Evolutionary conservation across 1,284 basidiomycete genomes (phyloP).

Genomic region (Boletus semigastroideus): DNA sequence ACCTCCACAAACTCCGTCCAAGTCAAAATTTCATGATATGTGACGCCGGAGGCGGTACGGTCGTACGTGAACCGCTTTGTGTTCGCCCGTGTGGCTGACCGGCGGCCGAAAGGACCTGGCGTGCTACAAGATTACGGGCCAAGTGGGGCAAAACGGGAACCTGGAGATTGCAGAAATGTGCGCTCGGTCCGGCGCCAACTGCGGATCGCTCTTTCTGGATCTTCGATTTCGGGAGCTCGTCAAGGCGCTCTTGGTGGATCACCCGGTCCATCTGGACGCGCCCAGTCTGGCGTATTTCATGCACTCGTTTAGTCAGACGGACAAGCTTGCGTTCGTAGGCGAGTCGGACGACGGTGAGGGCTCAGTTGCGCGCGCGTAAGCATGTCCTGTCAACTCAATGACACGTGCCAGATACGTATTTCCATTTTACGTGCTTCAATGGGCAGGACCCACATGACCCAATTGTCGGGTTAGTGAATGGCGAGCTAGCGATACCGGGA

Average conservation of each 20-base stretch:
- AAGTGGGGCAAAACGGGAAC: constrained; percentile 64
- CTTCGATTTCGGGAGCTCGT: constrained; percentile 78
- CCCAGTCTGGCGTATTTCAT: constrained; percentile 80
- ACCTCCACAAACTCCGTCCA: constrained; percentile 70
- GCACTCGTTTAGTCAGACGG: constrained; percentile 83
- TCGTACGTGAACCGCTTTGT: too few species aligned
- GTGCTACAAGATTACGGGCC: constrained; percentile 78
- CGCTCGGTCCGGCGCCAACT: constrained; percentile 78
- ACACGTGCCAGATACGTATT: constrained; percentile 59
- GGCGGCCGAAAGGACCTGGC: constrained; percentile 51
- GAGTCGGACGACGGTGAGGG: constrained; percentile 67
- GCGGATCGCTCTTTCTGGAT: constrained; percentile 81
- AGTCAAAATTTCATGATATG: constrained; percentile 79
- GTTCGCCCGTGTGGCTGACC: constrained; percentile 10
- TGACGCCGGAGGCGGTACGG: constrained; percentile 82
- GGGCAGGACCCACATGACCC: constrained; percentile 74
- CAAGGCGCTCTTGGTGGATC: constrained; percentile 64
- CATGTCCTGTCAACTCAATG: constrained; percentile 10
- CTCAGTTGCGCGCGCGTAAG: constrained; percentile 2
- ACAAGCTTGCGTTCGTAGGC: constrained; percentile 73
- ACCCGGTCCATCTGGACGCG: constrained; percentile 76
- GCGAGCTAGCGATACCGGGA: constrained; percentile 77
- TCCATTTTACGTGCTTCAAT: constrained; percentile 83
- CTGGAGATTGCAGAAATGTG: constrained; percentile 86
- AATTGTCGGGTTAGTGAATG: constrained; percentile 70